Base-by-base conservation (phyloP, 2,329 filamentous ascomycete species). In the Botrytis squamosa region DNA sequence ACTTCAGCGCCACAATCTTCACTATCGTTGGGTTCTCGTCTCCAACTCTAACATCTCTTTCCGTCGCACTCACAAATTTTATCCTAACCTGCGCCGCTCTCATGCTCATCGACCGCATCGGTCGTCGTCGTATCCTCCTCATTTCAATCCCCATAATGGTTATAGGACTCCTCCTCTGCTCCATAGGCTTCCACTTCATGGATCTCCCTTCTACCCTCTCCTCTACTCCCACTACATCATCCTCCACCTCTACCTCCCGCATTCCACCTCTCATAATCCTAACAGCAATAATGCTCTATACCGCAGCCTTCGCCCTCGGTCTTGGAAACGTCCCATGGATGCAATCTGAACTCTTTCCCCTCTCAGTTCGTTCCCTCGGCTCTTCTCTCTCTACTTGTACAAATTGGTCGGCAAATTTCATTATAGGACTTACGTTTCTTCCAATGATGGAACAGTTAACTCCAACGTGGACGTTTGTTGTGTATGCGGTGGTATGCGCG, bases 311-410 rank as follows among this genome's bases (percentile, higher is more conserved):
- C 81, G 95, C 95, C 1, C 85, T 95, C 1, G 95, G 95, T 3
- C 86, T 98, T 3, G 95, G 95, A 14, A 97, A 94, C 78, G 94
- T 98, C 4, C 95, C 95, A 0, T 98, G 95, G 95, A 95, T 97
- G 87, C 95, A 97, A 84, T 93, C 91, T 78, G 95, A 98, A 84
- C 88, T 97, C 46, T 98, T 98, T 80, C 92, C 94, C 0, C 85
- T 95, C 66, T 86, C 87, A 44, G 92, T 94, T 64, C 89, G 93
- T 67, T 90, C 91, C 7, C 83, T 93, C 1, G 93, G 93, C 42
- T 93, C 91, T 74, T 90, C 90, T 0, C 82, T 93, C 8, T 88
- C 92, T 2, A 95, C 95, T 12, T 91, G 91, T 8, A 97, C 93
- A 10, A 98, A 92, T 80, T 98, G 95, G 95, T 88, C 87, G 6